phyloP scores from a whole-genome alignment of 495 filamentous ascomycete species.

The Annulohypoxylon nitens region DNA sequence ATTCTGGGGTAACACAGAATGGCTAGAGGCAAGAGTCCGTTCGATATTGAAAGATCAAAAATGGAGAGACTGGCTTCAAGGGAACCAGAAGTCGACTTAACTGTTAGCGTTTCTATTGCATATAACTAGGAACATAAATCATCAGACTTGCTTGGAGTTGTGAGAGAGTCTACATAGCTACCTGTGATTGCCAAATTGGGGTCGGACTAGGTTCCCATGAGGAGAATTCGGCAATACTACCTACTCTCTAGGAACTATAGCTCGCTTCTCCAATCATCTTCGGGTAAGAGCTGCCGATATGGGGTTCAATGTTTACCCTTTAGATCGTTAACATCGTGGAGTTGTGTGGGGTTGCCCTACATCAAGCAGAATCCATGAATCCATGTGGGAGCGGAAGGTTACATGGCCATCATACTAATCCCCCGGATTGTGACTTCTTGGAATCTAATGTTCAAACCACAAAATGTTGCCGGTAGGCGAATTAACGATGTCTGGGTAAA shows the following conservation, averaged over 20 bases:
- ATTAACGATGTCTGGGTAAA: conserved; percentile 4
- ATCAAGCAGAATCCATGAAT: conserved; percentile 22
- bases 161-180: too few species aligned
- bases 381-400: conserved; percentile 24
- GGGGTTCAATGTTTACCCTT: conserved; percentile 2
- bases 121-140: neutral
- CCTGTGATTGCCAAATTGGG: conserved; percentile 12
- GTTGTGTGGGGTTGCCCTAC: conserved; percentile 30
- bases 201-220: conserved; percentile 8
- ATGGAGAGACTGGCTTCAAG: conserved; percentile 45
- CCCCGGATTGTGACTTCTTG: conserved; percentile 19
- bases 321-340: conserved; percentile 17
- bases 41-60: conserved; percentile 44
- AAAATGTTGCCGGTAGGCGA: conserved; percentile 6
- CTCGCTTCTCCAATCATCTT: conserved; percentile 22
- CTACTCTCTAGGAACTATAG: conserved; percentile 15
- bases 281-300: conserved; percentile 32
- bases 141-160: too few species aligned
- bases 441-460: neutral
- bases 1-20: conserved; percentile 62
- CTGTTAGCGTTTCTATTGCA: neutral
- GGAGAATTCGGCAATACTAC: conserved; percentile 22
- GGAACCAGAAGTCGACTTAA: neutral
- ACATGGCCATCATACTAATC: conserved; percentile 14
- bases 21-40: conserved; percentile 56